Conservation (phyloP, 768 basidiomycete genomes). For the Collybia sp. region DNA sequence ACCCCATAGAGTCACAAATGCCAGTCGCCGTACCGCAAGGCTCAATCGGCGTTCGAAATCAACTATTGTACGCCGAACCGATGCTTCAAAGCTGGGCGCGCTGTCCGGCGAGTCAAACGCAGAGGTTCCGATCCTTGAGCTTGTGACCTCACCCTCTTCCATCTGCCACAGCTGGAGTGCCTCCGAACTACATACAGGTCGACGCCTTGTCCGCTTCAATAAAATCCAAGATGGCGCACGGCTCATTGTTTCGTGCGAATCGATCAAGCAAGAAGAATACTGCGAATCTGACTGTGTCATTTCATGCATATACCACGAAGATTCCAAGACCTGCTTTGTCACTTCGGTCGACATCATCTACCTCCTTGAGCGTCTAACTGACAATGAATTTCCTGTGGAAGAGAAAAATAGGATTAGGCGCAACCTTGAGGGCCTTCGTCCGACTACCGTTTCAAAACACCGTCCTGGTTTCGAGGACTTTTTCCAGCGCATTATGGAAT, state of each 20-base stretch:
- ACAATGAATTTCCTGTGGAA: constrained; percentile 84
- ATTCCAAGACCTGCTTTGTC: constrained; percentile 73
- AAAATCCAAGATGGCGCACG: constrained; percentile 73
- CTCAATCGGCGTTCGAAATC: too few relatives aligned
- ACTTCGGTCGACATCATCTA: constrained; percentile 97
- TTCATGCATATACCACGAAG: constrained; percentile 90
- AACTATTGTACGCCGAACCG: too few relatives aligned
- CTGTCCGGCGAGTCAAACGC: constrained; percentile 35
- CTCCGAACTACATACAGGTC: constrained; percentile 62
- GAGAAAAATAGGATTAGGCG: constrained; percentile 96
- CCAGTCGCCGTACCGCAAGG: too few relatives aligned
- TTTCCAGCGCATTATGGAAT: constrained; percentile 95
- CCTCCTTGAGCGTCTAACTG: constrained; percentile 73
- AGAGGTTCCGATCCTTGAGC: constrained; percentile 55
- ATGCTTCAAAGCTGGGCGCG: too few relatives aligned
- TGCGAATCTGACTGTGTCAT: constrained; percentile 74
- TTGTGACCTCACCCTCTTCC: constrained; percentile 50
- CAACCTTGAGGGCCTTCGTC: constrained; percentile 90
- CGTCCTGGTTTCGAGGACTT: constrained; percentile 78
- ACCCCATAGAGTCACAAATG: not conserved
- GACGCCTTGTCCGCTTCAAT: constrained; percentile 85
- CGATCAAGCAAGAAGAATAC: constrained; percentile 72
- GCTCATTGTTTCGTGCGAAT: constrained; percentile 75
- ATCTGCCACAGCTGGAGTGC: constrained; percentile 57
- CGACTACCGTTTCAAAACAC: constrained; percentile 86